These are phyloP conservation scores for Magnusiomyces paraingens DNA, from an alignment of 1,139 yeast species.

Conservation along the genomic window DNA sequence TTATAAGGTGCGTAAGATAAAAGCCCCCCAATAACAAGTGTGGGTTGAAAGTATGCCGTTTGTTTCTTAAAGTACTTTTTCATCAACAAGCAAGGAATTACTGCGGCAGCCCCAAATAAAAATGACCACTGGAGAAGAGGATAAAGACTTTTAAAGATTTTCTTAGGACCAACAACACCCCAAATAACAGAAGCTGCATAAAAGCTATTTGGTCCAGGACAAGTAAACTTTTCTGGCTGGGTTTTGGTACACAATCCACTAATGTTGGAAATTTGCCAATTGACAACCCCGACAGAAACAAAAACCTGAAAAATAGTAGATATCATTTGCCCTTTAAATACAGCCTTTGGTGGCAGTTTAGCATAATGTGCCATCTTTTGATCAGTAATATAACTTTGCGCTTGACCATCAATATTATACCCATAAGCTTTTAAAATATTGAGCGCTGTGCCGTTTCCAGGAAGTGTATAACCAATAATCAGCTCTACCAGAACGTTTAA, in stretches of 20 bases:
- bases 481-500: conserved; percentile 51
- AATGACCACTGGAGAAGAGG: conserved; percentile 45
- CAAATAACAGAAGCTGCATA: conserved; percentile 40
- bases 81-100: conserved; percentile 37
- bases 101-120: conserved; percentile 45
- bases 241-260: conserved; percentile 42
- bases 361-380: conserved; percentile 58
- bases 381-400: conserved; percentile 49
- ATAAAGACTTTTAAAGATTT: conserved; percentile 42
- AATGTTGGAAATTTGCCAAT: conserved; percentile 46
- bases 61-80: conserved; percentile 27
- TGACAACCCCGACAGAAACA: conserved; percentile 47
- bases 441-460: conserved; percentile 56
- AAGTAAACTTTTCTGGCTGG: conserved; percentile 34
- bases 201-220: conserved; percentile 34
- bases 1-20: neutral
- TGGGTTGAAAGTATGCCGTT: conserved; percentile 7
- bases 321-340: conserved; percentile 52
- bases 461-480: conserved; percentile 55
- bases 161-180: conserved; percentile 59
- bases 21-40: neutral
- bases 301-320: conserved; percentile 35
- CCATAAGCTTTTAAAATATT: conserved; percentile 53
- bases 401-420: conserved; percentile 54
- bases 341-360: conserved; percentile 53